phyloP scores from a whole-genome alignment of 1,139 yeast genomes.

The Yamadazyma pseudoaaseri region DNA sequence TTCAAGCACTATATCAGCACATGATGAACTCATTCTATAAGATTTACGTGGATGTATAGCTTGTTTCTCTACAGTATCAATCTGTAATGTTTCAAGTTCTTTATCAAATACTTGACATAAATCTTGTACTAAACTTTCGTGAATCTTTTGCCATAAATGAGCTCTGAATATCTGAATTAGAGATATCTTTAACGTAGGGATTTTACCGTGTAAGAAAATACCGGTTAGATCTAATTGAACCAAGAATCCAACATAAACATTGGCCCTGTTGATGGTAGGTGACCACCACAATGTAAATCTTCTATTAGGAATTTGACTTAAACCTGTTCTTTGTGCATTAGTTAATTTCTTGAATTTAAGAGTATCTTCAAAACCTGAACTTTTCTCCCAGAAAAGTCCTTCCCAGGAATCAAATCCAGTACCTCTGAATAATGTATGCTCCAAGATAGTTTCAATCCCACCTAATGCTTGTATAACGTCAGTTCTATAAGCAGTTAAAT shows the following conservation, averaged over 20 bases:
- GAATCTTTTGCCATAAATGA: slow-evolving; percentile 98
- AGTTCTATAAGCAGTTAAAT: slow-evolving; percentile 85
- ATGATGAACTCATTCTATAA: slow-evolving; percentile 93
- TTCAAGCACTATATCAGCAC: slow-evolving; percentile 83
- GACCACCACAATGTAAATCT: slow-evolving; percentile 99
- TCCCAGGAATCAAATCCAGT: slow-evolving; percentile 99
- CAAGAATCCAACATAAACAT: slow-evolving; percentile 95
- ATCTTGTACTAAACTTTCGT: slow-evolving; percentile 92
- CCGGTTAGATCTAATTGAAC: slow-evolving; percentile 97
- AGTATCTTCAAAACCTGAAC: slow-evolving; percentile 95
- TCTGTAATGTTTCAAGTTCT: slow-evolving; percentile 78
- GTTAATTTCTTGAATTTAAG: slow-evolving; percentile 92
- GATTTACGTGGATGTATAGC: slow-evolving; percentile 97
- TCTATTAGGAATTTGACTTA: slow-evolving; percentile 96
- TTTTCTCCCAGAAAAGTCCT: slow-evolving; percentile 97
- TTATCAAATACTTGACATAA: slow-evolving; percentile 88
- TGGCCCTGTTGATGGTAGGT: slow-evolving; percentile 96
- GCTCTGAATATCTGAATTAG: slow-evolving; percentile 96
- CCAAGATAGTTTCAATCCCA: slow-evolving; percentile 94
- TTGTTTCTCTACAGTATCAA: slow-evolving; percentile 85
- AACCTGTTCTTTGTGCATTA: slow-evolving; percentile 95
- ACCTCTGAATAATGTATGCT: slow-evolving; percentile 92
- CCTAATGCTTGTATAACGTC: slow-evolving; percentile 98
- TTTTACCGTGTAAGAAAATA: slow-evolving; percentile 94
- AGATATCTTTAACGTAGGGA: slow-evolving; percentile 94